Conservation (phyloP, 371 early-diverging fungal genomes). For the Mucor sp. region DNA sequence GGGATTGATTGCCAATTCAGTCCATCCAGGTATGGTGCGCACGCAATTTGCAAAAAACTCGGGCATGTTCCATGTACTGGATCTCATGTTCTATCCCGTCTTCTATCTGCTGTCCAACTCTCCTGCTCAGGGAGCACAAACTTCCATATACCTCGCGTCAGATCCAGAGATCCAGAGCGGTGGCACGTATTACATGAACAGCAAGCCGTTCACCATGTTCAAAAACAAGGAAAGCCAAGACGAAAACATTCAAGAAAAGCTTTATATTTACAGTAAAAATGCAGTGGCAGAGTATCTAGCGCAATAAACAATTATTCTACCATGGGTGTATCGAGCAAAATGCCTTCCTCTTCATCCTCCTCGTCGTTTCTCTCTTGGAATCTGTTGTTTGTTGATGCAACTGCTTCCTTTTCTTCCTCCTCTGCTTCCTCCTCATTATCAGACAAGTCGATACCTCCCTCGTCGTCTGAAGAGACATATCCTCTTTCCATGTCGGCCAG, state of each 20-base stretch:
- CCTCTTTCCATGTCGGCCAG: slow-evolving; percentile 46
- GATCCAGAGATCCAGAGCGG: not conserved
- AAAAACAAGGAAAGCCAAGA: slow-evolving; percentile 1
- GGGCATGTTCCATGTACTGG: not conserved
- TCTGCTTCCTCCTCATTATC: slow-evolving; percentile 11
- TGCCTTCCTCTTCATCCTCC: slow-evolving; percentile 31
- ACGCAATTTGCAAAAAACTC: slow-evolving; percentile 26
- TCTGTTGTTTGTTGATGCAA: slow-evolving; percentile 8
- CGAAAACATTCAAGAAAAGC: slow-evolving; percentile 5
- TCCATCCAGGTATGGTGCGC: slow-evolving; percentile 63
- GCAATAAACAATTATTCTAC: slow-evolving; percentile 12
- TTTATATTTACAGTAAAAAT: slow-evolving; percentile 16
- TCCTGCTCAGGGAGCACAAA: slow-evolving; percentile 22
- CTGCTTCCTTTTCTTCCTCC: slow-evolving; percentile 13
- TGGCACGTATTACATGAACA: slow-evolving; percentile 11
- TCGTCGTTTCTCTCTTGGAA: slow-evolving; percentile 29
- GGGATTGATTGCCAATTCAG: slow-evolving; percentile 47
- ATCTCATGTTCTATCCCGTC: slow-evolving; percentile 5
- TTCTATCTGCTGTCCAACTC: slow-evolving; percentile 12
- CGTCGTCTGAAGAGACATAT: slow-evolving; percentile 46
- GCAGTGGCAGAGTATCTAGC: slow-evolving; percentile 5
- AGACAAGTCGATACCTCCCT: slow-evolving; percentile 20
- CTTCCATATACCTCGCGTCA: slow-evolving; percentile 18
- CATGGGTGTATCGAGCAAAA: slow-evolving; percentile 22
- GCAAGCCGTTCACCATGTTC: slow-evolving; percentile 1